Evolutionary conservation across 1,284 basidiomycete species (phyloP), one percentile per base, ranked within the genome.

Genomic region (Leccinum griseonigrum): DNA sequence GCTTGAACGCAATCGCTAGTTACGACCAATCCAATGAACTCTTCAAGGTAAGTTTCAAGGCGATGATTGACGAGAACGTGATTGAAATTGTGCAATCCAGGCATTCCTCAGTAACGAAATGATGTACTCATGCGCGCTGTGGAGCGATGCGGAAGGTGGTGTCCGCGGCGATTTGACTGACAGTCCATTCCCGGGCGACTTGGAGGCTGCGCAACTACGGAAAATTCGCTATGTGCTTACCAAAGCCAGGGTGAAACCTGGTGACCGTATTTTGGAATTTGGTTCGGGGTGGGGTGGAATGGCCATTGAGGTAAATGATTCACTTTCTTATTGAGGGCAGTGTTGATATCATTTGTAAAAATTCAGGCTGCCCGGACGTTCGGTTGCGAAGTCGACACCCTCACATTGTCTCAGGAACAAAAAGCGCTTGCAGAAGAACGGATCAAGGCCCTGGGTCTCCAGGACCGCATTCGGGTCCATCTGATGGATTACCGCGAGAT

Each of bases 221-320:
- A 96, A 97, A 75, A 85, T 96, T 54, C 83, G 83, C 59, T 81
- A 92, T 68, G 90, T 95, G 67, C 88, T 96, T 63, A 79, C 77
- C 14, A 85, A 87, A 63, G 91, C 92, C 55, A 86, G 86, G 57
- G 88, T 95, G 51, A 82, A 85, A 67, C 86, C 85, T 38, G 92
- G 92, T 0, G 82, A 94, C 73, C 84, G 91, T 38, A 83, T 96
- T 36, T 81, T 97, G 53, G 94, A 97, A 77, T 94, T 96, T 68
- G 94, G 94, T n/a, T 90, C 89, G 57, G 94, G 94, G 8, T 96
- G 94, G 94, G 94, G 94, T 13, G 91, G 87, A 52, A 82, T 97
- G 57, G 92, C 93, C 9, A 96, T 97, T 64, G 91, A 92, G 83
- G 91, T 91, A 57, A 67, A 56, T 1, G 3, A 50, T 13, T n/a